These are phyloP conservation scores for Brassica carinata DNA, from an alignment of 345 rosid species.

Conservation along the genomic window DNA sequence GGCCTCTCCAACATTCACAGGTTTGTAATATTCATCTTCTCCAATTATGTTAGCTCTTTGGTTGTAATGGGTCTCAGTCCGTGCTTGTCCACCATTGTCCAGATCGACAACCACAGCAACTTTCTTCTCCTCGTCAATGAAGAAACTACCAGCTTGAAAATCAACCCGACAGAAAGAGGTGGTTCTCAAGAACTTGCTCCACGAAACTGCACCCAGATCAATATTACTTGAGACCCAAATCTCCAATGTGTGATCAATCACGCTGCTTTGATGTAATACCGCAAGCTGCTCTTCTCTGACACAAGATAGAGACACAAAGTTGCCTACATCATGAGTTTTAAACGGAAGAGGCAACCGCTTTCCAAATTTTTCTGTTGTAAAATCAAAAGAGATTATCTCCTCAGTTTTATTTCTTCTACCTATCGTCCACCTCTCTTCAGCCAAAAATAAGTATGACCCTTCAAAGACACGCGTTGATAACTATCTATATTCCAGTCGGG, in stretches of 20 bases:
- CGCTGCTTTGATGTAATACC: background rate
- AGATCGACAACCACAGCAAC: background rate
- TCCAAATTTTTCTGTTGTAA: background rate
- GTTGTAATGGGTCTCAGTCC: background rate
- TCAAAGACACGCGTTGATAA: background rate
- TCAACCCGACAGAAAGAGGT: background rate
- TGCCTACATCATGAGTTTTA: background rate
- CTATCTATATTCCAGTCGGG: background rate
- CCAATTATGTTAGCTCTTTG: background rate
- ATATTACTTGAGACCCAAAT: slow-evolving; percentile 10
- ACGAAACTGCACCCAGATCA: background rate
- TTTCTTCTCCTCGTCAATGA: background rate
- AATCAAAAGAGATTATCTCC: background rate
- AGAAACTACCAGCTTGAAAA: background rate
- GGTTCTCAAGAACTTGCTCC: background rate
- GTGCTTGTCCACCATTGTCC: background rate
- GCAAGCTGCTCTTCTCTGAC: slow-evolving; percentile 8
- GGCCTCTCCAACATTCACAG: background rate
- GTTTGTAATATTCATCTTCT: background rate
- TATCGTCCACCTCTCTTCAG: background rate
- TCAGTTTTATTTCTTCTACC: background rate
- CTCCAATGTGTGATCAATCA: background rate
- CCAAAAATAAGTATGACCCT: background rate
- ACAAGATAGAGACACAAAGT: background rate
- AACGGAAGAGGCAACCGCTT: background rate